Percentiles rank a stretch among this genome's conserved stretches.
These are phyloP conservation scores for Panaeolus cyanescens DNA, from an alignment of 768 basidiomycete species.

Conservation along the genomic window DNA sequence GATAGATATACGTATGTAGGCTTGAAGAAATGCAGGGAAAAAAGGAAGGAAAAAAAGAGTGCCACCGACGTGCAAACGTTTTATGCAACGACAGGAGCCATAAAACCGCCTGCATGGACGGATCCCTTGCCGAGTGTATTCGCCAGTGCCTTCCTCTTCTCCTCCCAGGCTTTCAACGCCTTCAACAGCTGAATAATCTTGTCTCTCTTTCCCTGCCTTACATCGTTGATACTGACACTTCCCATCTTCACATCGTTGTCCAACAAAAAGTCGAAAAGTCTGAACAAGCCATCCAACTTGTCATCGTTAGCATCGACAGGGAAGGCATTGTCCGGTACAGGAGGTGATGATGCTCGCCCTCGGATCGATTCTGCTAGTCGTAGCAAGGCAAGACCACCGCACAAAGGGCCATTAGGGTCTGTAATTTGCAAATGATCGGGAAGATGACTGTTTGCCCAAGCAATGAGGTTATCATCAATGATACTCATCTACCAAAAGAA, in stretches of 20 bases:
- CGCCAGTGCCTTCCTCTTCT: constrained; percentile 48
- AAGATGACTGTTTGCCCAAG: constrained; percentile 89
- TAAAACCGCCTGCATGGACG: constrained; percentile 13
- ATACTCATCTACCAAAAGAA: constrained; percentile 17
- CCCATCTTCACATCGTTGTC: constrained; percentile 93
- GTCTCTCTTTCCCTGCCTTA: constrained; percentile 78
- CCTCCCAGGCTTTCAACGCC: constrained; percentile 80
- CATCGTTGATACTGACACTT: constrained; percentile 91
- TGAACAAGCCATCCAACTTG: constrained; percentile 84
- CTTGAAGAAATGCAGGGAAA: neutral
- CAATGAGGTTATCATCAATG: constrained; percentile 60
- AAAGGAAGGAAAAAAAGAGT: neutral
- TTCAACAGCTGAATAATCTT: constrained; percentile 81
- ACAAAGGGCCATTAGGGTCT: constrained; percentile 46
- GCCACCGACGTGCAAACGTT: too few relatives aligned
- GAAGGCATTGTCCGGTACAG: constrained; percentile 81
- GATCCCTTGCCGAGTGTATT: constrained; percentile 20
- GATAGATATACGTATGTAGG: constrained; percentile 1
- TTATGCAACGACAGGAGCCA: constrained; percentile 1
- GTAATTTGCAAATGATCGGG: constrained; percentile 62
- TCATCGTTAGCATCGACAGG: constrained; percentile 68
- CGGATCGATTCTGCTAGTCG: constrained; percentile 85
- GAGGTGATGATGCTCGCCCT: constrained; percentile 62
- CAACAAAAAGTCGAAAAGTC: constrained; percentile 88
- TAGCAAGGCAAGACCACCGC: constrained; percentile 76